A percentile compares a stretch with the other conserved stretches of the same genome.
Conservation (phyloP, 192 early-diverging fungal genomes). For the Geranomyces variabilis region DNA sequence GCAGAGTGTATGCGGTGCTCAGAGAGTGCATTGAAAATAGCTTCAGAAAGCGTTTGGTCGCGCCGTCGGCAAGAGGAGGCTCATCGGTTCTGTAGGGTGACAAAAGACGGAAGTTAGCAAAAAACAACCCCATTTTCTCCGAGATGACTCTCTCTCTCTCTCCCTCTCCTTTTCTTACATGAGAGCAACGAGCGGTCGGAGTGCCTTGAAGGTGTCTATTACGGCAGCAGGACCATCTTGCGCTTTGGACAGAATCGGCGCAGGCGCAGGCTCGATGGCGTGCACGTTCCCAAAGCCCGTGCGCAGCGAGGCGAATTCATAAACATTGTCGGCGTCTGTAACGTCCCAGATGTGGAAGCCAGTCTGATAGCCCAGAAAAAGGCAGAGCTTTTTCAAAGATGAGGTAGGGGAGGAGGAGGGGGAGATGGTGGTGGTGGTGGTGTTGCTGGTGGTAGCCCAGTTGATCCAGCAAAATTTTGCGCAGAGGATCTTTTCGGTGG, state of each 20-base stretch:
- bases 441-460: conserved; percentile 7
- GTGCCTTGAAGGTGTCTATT: conserved; percentile 10
- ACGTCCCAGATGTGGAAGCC: conserved; percentile 85
- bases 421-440: too few species aligned
- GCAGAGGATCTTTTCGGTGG: conserved; percentile 8
- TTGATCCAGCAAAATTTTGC: conserved; percentile 29
- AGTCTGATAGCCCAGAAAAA: conserved; percentile 67
- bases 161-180: neutral
- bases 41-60: conserved; percentile 32
- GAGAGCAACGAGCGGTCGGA: conserved; percentile 51
- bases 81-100: neutral
- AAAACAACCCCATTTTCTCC: too few species aligned
- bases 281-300: conserved; percentile 48
- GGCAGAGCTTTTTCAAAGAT: conserved; percentile 44
- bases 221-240: neutral
- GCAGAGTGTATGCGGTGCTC: conserved; percentile 48
- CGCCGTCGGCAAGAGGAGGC: conserved; percentile 4
- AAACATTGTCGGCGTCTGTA: conserved; percentile 64
- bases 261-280: too few species aligned
- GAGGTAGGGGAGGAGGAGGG: neutral
- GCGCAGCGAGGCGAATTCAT: conserved; percentile 68
- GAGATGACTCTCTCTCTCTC: too few species aligned
- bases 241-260: neutral
- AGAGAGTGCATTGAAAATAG: conserved; percentile 66
- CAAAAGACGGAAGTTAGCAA: too few species aligned